Evolutionary conservation across 2,329 filamentous ascomycete genomes (phyloP), one percentile per base, ranked within the genome.

Genomic region (Diaporthe sp.): DNA sequence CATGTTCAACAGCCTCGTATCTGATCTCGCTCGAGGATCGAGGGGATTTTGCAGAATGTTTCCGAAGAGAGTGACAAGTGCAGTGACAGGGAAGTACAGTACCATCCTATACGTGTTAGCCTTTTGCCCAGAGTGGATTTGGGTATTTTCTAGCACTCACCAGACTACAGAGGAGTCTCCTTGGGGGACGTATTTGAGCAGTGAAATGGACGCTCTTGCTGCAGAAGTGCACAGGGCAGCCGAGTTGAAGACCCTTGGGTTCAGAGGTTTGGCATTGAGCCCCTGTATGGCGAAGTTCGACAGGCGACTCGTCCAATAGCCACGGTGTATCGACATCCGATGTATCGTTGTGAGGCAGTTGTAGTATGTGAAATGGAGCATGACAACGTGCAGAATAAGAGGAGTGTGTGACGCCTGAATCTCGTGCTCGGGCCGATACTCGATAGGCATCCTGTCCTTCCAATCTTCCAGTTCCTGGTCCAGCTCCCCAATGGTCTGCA

Each of bases 271-370:
- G 0, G 96, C 93, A 82, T 98, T 98, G 55, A 98, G 87, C 0
- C 97, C 97, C 82, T 98, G 94, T 72, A 98, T 97, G 22, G 97
- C 97, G 80, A 95, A 98, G 80, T 98, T 96, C 50, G 96, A 97
- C 53, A 99, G 85, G 50, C 97, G 91, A 80, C 94, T 98, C 1
- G 96, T 98, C 97, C 97, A 99, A 84, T 98, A 98, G 19, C 97
- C 97, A 81, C 98, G 96, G 79, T 98, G 97, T 39, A 98, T 94
- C 55, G 95, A 97, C 97, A 98, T 99, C 69, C 97, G 94, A 82
- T 99, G 97, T 77, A 99, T 98, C 0, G 97, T 99, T 0, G 96
- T 98, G 69, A 99, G 85, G 79, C 96, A 98, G 82, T 99, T 99
- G 86, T 98, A 98, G 84, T 99, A 99, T 1, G 95, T 93, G 80